These are phyloP conservation scores for Phytopythium kandeliae DNA, from an alignment of 352 stramenopile species.

Conservation along the genomic window DNA sequence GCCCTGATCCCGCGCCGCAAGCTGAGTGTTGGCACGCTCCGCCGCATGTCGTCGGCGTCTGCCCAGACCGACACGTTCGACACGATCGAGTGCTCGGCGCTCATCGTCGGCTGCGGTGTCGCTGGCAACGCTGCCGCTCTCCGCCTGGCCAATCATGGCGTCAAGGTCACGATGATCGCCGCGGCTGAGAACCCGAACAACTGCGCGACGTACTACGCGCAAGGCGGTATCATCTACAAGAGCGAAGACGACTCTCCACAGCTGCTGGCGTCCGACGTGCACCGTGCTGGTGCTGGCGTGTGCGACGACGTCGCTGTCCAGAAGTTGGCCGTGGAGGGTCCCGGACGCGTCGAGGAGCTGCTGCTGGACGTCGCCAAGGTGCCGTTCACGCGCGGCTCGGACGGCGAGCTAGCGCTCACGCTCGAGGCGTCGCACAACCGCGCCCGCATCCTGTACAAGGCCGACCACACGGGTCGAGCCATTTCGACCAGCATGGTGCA, in stretches of 20 bases:
- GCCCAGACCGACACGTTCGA: conserved; percentile 23
- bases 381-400: conserved; percentile 81
- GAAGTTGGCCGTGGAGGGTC: conserved; percentile 91
- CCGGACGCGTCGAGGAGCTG: conserved; percentile 85
- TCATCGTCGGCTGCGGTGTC: conserved; percentile 77
- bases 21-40: conserved; percentile 23
- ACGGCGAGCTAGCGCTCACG: conserved; percentile 67
- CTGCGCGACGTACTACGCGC: conserved; percentile 94
- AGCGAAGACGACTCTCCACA: conserved; percentile 80
- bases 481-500: conserved; percentile 90
- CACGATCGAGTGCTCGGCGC: conserved; percentile 49
- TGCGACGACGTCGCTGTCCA: conserved; percentile 89
- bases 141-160: conserved; percentile 60
- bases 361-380: conserved; percentile 85
- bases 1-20: conserved; percentile 24
- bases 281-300: conserved; percentile 85
- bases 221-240: conserved; percentile 96
- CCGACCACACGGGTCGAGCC: conserved; percentile 90
- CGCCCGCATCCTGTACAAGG: conserved; percentile 92
- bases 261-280: conserved; percentile 87
- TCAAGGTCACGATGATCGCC: conserved; percentile 79
- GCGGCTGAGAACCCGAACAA: conserved; percentile 72
- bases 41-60: conserved; percentile 28
- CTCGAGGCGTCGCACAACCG: conserved; percentile 92
- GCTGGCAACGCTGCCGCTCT: conserved; percentile 72